Evolutionary conservation across 305 asterid species (phyloP), one percentile per base, ranked within the genome.

Genomic region (Euphrasia arctica): DNA sequence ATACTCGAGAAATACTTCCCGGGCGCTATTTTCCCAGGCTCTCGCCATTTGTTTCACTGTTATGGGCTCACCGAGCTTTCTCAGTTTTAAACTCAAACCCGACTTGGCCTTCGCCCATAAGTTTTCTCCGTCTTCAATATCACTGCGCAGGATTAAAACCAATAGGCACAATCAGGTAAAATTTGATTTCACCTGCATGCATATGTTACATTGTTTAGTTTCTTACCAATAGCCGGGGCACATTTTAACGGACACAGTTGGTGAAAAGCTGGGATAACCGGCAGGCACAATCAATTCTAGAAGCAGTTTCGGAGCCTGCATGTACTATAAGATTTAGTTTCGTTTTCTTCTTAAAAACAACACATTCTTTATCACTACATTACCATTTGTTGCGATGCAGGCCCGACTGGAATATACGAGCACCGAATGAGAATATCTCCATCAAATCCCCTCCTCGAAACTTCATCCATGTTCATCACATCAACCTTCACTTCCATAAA

Each of bases 251-350:
- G 58, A 5, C 48, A 75, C 72, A 29, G 58, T 68, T 34, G 88
- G 88, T 68, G 85, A 75, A 41, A 82, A 66, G 43, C 64, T 58
- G 6, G 88, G 88, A 75, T 82, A 79, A 65, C 79, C 75, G 8
- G 71, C 67, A 65, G 69, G 25, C 36, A 82, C 88, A 42, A 73
- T 68, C 68, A 82, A 25, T 45, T 76, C 80, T 67, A 82, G 67
- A 32, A 61, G 31, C 52, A 82, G 78, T 62, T 60, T 72, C n/a
- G 78, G 76, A 58, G 75, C 75, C 88, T 79, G 78, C 52, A 41
- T 10, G 10, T 7, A 54, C 32, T 34, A 54, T 18, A 18, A 54
- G 54, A 12, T 48, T 45, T 48, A 48, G 50, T 45, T 41, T 41
- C 6, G 1, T 47, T 47, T 11, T 47, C 1, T 11, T 45, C 18